These are phyloP conservation scores for Flaveria linearis DNA, from an alignment of 129 eudicot genomes.

Conservation along the genomic window DNA sequence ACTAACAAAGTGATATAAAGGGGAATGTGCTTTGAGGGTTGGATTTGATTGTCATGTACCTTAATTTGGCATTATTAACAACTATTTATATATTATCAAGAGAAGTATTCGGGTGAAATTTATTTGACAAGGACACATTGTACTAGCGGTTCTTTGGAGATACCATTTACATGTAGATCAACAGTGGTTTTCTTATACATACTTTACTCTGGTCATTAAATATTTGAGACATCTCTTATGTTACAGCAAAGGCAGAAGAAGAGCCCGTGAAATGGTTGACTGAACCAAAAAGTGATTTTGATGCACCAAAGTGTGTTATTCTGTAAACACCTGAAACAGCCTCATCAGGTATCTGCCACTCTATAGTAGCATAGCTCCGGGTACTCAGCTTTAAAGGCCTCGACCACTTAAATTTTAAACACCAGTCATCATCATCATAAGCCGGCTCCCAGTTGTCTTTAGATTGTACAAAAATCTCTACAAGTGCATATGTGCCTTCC, in stretches of 20 bases:
- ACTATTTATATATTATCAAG: too few relatives aligned
- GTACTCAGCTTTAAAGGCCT: constrained; percentile 55
- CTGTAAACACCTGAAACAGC: constrained; percentile 55
- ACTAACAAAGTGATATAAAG: too few relatives aligned
- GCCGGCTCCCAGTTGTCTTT: constrained; percentile 40
- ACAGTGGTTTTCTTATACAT: too few relatives aligned
- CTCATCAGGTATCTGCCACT: constrained; percentile 50
- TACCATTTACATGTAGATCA: too few relatives aligned
- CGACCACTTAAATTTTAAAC: constrained; percentile 52
- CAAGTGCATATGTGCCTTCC: constrained; percentile 55
- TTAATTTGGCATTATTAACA: too few relatives aligned
- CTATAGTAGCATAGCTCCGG: constrained; percentile 51
- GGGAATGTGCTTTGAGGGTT: too few relatives aligned
- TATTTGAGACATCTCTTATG: constrained; percentile 21
- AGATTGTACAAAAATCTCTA: constrained; percentile 40
- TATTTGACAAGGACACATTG: too few relatives aligned
- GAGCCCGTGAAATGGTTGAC: constrained; percentile 47
- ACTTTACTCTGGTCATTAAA: too few relatives aligned
- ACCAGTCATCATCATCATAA: constrained; percentile 59
- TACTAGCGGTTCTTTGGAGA: too few relatives aligned
- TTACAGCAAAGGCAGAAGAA: constrained; percentile 52
- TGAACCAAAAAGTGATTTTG: constrained; percentile 51
- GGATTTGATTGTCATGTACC: too few relatives aligned
- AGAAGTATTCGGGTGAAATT: too few relatives aligned
- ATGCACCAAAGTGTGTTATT: constrained; percentile 57